Evolutionary conservation across 2,329 filamentous ascomycete genomes (phyloP), one percentile per base, ranked within the genome.

Genomic region (Phialemoniopsis sp.): DNA sequence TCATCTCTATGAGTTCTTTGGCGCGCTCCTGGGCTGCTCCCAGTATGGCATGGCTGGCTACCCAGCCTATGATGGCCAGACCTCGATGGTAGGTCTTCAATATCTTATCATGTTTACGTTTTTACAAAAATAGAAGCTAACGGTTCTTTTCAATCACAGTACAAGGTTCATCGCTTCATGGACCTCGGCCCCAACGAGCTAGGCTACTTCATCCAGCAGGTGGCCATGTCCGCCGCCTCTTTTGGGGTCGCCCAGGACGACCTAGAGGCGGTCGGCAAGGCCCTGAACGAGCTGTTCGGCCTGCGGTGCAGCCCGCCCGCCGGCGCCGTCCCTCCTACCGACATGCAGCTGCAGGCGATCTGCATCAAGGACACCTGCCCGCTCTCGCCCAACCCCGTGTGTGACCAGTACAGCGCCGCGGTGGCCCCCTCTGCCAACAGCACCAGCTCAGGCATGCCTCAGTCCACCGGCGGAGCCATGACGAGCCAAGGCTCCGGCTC

Each of bases 1-100:
- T 33, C 78, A 82, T 51, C 62, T 82, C 29, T 82, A 82, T 61
- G 58, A 74, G 47, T 82, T 73, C 66, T 82, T 82, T 53, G 78
- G 75, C 37, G 62, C 62, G 17, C 66, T 82, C 16, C 67, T 81
- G 31, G 73, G 72, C 48, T 82, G 77, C 63, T 67, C 69, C 38
- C 45, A 59, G 52, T 68, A 73, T 54, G 70, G 71, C 39, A 67
- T 62, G 58, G 41, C 62, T 12, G 72, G 64, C 16, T 78, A 73
- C 54, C 64, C 68, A 19, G 56, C 62, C 21, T 82, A 80, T 56
- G 45, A 39, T 10, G 73, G 67, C 36, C 46, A 59, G 9, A 50
- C 59, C 1, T 70, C 63, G 46, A 69, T 72, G 67, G 21, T 26
- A 6, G 10, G 21, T 26, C 21, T 6, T 10, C 6, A 26, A 6